phyloP scores from a whole-genome alignment of 2,329 filamentous ascomycete genomes.

The Diaporthe citri region DNA sequence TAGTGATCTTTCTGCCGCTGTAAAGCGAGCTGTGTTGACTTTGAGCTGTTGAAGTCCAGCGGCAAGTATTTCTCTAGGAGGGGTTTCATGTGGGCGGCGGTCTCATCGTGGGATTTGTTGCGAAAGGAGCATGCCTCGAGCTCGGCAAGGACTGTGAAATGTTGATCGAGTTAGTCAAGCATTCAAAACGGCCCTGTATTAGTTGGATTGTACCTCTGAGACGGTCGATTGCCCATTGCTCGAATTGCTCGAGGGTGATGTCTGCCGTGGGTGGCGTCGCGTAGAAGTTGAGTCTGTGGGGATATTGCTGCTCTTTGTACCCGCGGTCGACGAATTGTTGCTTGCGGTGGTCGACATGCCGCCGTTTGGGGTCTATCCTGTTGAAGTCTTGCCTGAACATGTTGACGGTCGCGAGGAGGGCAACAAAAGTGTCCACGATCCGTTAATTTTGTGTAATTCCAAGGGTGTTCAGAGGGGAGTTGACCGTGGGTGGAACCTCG shows the following conservation, averaged over 20 bases:
- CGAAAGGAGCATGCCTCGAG: constrained; percentile 96
- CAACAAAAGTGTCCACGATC: not conserved
- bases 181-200: not conserved
- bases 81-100: constrained; percentile 83
- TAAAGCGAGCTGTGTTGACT: constrained; percentile 67
- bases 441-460: not conserved
- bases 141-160: constrained; percentile 78
- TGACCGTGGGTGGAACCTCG: constrained; percentile 27
- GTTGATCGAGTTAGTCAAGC: constrained; percentile 40
- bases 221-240: constrained; percentile 97
- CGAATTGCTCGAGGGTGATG: constrained; percentile 96
- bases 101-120: constrained; percentile 88
- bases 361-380: constrained; percentile 77
- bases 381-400: constrained; percentile 67
- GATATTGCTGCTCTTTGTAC: constrained; percentile 84
- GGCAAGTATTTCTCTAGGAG: constrained; percentile 90
- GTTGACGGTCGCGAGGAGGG: constrained; percentile 14
- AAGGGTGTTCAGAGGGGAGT: constrained; percentile 15
- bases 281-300: constrained; percentile 93
- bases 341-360: constrained; percentile 83
- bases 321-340: constrained; percentile 84
- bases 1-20: constrained; percentile 97
- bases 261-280: constrained; percentile 88
- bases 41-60: constrained; percentile 80
- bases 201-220: constrained; percentile 72